Percentiles rank a stretch among this genome's conserved stretches.
Conservation (phyloP, 805 yeast species). For the Priceomyces medius region DNA sequence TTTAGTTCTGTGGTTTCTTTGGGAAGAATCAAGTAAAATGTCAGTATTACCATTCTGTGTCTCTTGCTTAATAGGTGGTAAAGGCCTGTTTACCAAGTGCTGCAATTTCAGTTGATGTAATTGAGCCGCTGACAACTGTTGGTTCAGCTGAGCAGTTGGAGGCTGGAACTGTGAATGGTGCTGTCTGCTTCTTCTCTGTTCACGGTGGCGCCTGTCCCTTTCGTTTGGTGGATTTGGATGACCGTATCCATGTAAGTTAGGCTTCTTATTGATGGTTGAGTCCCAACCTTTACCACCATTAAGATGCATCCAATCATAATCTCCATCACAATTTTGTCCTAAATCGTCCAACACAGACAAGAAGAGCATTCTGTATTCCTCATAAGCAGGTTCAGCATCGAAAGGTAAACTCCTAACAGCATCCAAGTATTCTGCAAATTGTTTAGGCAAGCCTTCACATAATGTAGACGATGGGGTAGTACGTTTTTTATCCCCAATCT, state of each 20-base stretch:
- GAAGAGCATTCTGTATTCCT: conserved; percentile 60
- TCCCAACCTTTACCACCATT: conserved; percentile 85
- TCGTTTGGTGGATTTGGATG: conserved; percentile 60
- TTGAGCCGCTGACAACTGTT: conserved; percentile 45
- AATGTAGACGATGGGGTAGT: conserved; percentile 62
- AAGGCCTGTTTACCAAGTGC: conserved; percentile 47
- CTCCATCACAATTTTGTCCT: conserved; percentile 62
- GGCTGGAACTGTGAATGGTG: conserved; percentile 28
- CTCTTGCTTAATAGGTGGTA: conserved; percentile 49
- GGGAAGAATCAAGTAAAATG: conserved; percentile 19
- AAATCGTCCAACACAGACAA: conserved; percentile 56
- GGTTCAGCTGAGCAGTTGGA: conserved; percentile 22
- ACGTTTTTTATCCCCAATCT: conserved; percentile 79
- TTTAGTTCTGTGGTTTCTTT: conserved; percentile 19
- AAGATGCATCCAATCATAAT: conserved; percentile 79
- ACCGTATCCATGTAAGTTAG: conserved; percentile 81
- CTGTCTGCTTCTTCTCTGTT: conserved; percentile 44
- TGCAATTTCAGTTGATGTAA: conserved; percentile 49
- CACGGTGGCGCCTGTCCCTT: conserved; percentile 46
- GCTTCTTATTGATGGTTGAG: conserved; percentile 68
- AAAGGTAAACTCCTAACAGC: conserved; percentile 68
- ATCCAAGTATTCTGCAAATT: conserved; percentile 71
- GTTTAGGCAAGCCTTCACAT: conserved; percentile 65
- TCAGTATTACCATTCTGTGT: conserved; percentile 21
- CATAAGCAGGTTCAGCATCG: conserved; percentile 80